These are phyloP conservation scores for Paramarasmius palmivorus DNA, from an alignment of 1,284 basidiomycete species.

Conservation along the genomic window DNA sequence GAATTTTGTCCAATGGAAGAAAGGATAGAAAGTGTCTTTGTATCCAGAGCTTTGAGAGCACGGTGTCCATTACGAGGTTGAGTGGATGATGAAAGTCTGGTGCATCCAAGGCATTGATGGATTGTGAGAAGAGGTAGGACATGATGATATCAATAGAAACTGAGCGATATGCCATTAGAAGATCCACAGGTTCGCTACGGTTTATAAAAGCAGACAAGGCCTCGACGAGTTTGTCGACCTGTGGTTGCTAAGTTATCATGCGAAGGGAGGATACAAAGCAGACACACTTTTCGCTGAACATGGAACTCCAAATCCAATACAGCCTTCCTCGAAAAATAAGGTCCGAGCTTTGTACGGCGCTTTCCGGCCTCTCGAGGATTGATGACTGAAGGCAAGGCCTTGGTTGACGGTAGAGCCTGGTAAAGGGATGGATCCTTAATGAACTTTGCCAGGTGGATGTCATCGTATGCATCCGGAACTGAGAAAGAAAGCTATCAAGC, in stretches of 20 bases:
- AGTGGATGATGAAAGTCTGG: constrained; percentile 30
- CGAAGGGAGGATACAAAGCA: no score
- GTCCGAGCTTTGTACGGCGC: neutral
- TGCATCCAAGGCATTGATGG: constrained; percentile 26
- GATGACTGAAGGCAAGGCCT: neutral
- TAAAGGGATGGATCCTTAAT: neutral
- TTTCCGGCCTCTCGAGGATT: neutral
- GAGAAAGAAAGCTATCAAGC: neutral
- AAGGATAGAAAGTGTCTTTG: neutral
- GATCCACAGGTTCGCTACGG: constrained; percentile 22
- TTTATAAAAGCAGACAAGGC: neutral
- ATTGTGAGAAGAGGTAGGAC: constrained; percentile 33
- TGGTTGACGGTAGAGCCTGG: neutral
- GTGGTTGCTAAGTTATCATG: neutral
- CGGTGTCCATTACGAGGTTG: constrained; percentile 22
- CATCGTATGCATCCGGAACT: neutral
- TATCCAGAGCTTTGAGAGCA: neutral
- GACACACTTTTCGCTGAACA: neutral
- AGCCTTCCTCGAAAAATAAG: neutral
- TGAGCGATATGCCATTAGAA: constrained; percentile 35
- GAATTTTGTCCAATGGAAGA: neutral
- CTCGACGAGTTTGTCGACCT: neutral
- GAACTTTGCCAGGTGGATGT: neutral
- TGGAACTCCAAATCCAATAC: neutral
- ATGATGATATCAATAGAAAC: constrained; percentile 37